phyloP scores from a whole-genome alignment of 768 basidiomycete species.

The Trametes punicea region DNA sequence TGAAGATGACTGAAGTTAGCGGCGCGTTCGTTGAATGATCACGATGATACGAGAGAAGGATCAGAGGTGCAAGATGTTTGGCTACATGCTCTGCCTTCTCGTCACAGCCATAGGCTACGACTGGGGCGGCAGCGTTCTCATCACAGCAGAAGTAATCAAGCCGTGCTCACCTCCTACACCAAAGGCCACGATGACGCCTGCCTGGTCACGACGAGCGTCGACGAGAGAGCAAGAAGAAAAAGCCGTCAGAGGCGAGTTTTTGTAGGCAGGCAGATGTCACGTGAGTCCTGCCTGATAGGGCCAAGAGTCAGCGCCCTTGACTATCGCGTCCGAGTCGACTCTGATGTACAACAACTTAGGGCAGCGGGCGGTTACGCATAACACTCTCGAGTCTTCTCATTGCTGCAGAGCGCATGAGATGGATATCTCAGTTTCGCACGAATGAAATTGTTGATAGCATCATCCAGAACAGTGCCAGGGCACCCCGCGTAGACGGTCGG shows the following conservation, averaged over 20 bases:
- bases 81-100: slow-evolving; percentile 30
- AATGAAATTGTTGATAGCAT: no score
- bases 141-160: slow-evolving; percentile 2
- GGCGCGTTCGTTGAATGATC: background rate
- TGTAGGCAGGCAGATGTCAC: background rate
- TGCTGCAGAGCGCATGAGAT: no score
- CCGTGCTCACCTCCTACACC: background rate
- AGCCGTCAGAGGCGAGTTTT: background rate
- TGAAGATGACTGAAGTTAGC: no score
- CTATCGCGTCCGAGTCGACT: no score
- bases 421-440: no score
- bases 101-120: slow-evolving; percentile 28
- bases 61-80: slow-evolving; percentile 32
- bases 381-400: no score
- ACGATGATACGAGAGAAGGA: background rate
- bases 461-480: no score
- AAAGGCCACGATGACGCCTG: background rate
- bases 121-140: slow-evolving; percentile 32
- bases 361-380: no score
- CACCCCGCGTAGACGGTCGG: no score
- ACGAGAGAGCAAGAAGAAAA: background rate
- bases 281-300: background rate
- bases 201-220: background rate
- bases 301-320: background rate
- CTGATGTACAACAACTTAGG: no score